phyloP scores from a whole-genome alignment of 148 eudicot species.

The Silene uniflora region DNA sequence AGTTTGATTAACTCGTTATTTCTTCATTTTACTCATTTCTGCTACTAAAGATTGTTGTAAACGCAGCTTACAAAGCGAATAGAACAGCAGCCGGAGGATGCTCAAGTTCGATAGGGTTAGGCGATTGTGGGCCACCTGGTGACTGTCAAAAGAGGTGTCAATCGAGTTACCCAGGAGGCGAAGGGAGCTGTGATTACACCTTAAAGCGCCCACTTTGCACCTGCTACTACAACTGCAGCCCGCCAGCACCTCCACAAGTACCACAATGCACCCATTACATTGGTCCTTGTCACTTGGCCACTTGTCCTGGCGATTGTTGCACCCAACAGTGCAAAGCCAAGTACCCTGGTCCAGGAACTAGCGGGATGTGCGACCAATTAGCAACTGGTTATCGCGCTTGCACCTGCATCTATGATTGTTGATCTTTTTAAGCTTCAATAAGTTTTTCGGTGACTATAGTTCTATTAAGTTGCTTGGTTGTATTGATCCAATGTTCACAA shows the following conservation, averaged over 20 bases:
- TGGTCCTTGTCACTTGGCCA: not conserved
- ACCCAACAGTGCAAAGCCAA: not conserved
- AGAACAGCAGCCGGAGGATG: not conserved
- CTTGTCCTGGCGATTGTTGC: not conserved
- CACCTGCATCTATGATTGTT: not conserved
- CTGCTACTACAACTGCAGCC: not conserved
- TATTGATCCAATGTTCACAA: too few species aligned
- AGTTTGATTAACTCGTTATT: too few species aligned
- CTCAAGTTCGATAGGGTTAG: not conserved
- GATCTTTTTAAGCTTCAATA: not conserved
- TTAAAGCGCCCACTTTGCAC: not conserved
- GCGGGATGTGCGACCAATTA: not conserved
- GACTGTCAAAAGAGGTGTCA: slow-evolving; percentile 1
- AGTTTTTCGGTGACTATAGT: too few species aligned
- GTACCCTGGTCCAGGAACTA: not conserved
- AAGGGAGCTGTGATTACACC: not conserved
- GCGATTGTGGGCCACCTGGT: not conserved
- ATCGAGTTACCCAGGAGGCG: slow-evolving; percentile 1
- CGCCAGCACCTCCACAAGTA: not conserved
- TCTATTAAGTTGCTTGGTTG: too few species aligned
- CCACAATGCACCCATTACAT: not conserved
- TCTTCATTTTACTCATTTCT: too few species aligned
- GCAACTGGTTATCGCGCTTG: too few species aligned
- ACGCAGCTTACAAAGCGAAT: not conserved
- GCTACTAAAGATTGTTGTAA: not conserved